These are phyloP conservation scores for Didymellaceae sp. DNA, from an alignment of 2,329 filamentous ascomycete species.

Conservation along the genomic window DNA sequence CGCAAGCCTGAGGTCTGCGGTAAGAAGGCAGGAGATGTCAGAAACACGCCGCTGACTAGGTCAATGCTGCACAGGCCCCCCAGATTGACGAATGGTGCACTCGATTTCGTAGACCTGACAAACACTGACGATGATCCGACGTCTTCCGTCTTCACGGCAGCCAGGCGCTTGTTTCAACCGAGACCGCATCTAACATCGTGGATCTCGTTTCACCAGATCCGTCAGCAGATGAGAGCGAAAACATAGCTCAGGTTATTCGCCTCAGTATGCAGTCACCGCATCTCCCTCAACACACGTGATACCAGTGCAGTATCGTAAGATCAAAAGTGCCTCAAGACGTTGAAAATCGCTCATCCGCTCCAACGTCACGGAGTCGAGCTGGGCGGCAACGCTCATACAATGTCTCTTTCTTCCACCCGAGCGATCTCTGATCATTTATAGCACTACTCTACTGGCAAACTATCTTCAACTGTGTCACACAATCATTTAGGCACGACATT, in stretches of 20 bases:
- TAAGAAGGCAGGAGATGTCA: background rate
- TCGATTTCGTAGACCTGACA: background rate
- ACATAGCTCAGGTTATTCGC: background rate
- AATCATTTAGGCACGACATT: background rate
- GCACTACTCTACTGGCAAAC: background rate
- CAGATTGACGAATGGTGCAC: background rate
- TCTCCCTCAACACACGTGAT: background rate
- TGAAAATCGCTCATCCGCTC: no score
- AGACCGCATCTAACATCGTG: background rate
- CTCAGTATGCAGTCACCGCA: background rate
- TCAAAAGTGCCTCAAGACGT: no score
- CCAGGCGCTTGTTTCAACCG: no score
- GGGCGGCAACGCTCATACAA: no score
- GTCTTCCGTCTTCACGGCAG: constrained; percentile 1
- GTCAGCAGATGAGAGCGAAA: background rate
- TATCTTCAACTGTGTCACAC: background rate
- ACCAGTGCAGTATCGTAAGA: no score
- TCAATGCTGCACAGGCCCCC: background rate
- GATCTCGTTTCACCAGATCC: constrained; percentile 3
- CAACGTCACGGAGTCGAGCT: no score
- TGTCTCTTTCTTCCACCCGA: no score
- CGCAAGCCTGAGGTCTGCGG: no score
- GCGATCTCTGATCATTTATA: background rate
- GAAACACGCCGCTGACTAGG: no score
- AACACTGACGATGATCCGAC: background rate